Evolutionary conservation across 2,329 filamentous ascomycete species (phyloP).

Genomic region (Sordariomycetes sp.): DNA sequence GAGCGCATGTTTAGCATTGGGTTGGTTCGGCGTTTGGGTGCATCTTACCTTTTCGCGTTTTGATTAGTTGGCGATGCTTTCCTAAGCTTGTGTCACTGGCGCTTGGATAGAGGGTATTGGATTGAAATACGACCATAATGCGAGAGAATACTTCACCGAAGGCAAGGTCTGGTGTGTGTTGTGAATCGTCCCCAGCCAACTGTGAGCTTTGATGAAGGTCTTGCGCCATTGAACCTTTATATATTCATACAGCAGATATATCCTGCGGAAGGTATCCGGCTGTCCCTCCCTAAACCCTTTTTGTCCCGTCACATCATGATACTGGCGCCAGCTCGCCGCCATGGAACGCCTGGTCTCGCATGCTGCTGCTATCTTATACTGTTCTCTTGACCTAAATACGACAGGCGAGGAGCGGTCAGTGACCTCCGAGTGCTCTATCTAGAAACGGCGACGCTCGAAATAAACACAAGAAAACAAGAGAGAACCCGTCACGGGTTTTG

Average conservation of each 20-base stretch:
- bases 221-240: not conserved
- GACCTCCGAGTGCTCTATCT: not conserved
- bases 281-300: not conserved
- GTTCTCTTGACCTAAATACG: constrained; percentile 5
- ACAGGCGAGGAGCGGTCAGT: constrained; percentile 3
- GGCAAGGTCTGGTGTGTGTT: not conserved
- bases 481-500: not conserved
- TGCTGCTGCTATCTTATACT: not conserved
- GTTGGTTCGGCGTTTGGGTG: not conserved
- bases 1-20: not conserved
- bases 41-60: not conserved
- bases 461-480: not conserved
- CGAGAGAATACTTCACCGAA: not conserved
- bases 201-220: not conserved
- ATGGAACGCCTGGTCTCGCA: not conserved
- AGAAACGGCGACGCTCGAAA: not conserved
- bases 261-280: not conserved
- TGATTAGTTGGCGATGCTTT: not conserved
- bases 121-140: not conserved
- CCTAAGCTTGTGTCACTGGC: not conserved
- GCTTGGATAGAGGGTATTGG: not conserved
- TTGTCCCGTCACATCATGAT: not conserved
- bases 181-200: not conserved
- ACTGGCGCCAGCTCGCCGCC: not conserved
- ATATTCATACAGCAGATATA: not conserved